phyloP scores from a whole-genome alignment of 306 rosid genomes.

The Benincasa hispida region DNA sequence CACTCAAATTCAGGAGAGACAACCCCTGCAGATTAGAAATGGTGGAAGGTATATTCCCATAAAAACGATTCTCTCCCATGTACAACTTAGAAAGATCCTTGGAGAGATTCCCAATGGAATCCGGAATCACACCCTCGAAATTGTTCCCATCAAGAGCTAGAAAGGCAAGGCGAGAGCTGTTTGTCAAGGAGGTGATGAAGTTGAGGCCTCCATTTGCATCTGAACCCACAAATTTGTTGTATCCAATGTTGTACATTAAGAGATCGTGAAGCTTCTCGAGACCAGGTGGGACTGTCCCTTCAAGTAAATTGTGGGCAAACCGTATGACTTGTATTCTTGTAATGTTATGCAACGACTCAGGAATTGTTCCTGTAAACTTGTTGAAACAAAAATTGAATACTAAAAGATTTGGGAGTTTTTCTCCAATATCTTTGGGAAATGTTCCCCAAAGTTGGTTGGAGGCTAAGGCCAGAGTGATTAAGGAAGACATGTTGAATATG shows the following conservation, averaged over 20 bases:
- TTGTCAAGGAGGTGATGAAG: constrained; percentile 43
- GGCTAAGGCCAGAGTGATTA: constrained; percentile 37
- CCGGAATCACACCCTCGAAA: constrained; percentile 52
- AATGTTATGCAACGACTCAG: constrained; percentile 59
- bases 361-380: constrained; percentile 47
- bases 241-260: constrained; percentile 45
- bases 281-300: constrained; percentile 64
- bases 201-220: constrained; percentile 20
- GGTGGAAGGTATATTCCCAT: constrained; percentile 46
- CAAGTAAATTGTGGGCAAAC: constrained; percentile 30
- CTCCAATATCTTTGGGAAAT: constrained; percentile 40
- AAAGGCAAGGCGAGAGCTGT: constrained; percentile 34
- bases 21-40: constrained; percentile 35
- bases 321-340: constrained; percentile 38
- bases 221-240: constrained; percentile 32
- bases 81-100: constrained; percentile 25
- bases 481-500: constrained; percentile 47
- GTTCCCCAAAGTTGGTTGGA: constrained; percentile 61
- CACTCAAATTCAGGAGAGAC: constrained; percentile 36
- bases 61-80: constrained; percentile 58
- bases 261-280: constrained; percentile 51
- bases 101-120: constrained; percentile 57
- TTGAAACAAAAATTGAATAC: constrained; percentile 43
- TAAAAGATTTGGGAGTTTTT: constrained; percentile 44
- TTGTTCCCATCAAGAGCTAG: constrained; percentile 41